Base-by-base conservation (phyloP, 2,329 filamentous ascomycete genomes). In the Verticillium isaacii region DNA sequence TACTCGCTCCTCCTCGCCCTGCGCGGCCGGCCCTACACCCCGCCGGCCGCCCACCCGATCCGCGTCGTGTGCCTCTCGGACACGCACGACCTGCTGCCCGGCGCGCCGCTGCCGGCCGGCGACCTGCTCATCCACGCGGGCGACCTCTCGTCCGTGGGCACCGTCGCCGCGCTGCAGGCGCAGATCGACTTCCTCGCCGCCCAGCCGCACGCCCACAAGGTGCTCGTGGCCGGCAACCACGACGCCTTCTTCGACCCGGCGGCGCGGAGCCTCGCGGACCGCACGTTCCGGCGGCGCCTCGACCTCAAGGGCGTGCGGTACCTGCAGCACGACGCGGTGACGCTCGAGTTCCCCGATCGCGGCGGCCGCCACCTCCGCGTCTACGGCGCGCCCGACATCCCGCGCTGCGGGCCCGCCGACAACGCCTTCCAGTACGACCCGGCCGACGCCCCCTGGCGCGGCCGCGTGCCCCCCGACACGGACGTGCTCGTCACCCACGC, bases 51-150 rank as follows among this genome's bases (percentile, higher is more conserved):
- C 61, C 79, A 78, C 61, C 79, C 78, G 1, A 85, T 97, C 70
- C 87, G 88, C 63, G 83, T 97, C 32, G 91, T 97, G 65, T 96
- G 92, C 76, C 86, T 97, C 66, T 94, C 92, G 11, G 94, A 97
- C 76, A 97, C 94, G 0, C 94, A 97, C 77, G 86, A 85, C 63
- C 80, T 83, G 52, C 81, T 81, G 11, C 77, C 85, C 8, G 68
- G 74, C 19, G 68, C 80, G n/a, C 41, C 41, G 5, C 80, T 96
- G 1, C 92, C 93, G 0, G 75, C 83, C 11, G 93, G 93, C 61
- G 93, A 97, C 73, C 80, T 97, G 25, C 84, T 98, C 57, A 90
- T 98, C 68, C 94, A 97, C 72, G 91, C 92, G 2, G 94, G 94
- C 41, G 94, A 98, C 76, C 80, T 97, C 69, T 89, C 89, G 60